Conservation (phyloP, 2,329 filamentous ascomycete genomes). For the Lachnellula suecica region DNA sequence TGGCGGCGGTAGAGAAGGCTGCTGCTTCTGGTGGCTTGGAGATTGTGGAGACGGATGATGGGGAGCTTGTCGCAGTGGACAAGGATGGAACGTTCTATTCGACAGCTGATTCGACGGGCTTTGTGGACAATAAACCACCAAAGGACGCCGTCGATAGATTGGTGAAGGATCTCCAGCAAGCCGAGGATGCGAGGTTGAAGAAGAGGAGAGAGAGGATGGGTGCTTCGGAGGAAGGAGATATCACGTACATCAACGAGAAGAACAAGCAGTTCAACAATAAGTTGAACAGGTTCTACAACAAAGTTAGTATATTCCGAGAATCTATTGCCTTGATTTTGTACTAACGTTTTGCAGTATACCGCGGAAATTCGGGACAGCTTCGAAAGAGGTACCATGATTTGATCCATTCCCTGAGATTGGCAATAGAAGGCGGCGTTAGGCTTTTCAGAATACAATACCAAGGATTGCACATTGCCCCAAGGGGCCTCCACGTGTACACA, state of each 20-base stretch:
- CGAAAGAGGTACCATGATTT: conserved; percentile 96
- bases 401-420: conserved; percentile 11
- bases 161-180: conserved; percentile 82
- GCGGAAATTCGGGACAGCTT: conserved; percentile 96
- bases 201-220: conserved; percentile 79
- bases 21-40: conserved; percentile 83
- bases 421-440: background rate
- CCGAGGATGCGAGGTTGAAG: conserved; percentile 83
- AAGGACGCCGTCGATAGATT: conserved; percentile 85
- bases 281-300: conserved; percentile 92
- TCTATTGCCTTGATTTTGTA: background rate
- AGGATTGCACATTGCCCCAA: too few relatives aligned
- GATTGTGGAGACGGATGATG: conserved; percentile 92
- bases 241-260: conserved; percentile 99
- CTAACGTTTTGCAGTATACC: conserved; percentile 64
- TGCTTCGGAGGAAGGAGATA: conserved; percentile 81
- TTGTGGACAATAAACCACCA: conserved; percentile 82
- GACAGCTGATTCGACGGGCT: conserved; percentile 78
- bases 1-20: conserved; percentile 79
- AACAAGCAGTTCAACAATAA: conserved; percentile 99
- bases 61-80: conserved; percentile 92
- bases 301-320: conserved; percentile 47
- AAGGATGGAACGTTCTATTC: conserved; percentile 89
- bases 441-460: background rate
- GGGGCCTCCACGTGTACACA: too few relatives aligned